Base-by-base conservation (phyloP, 495 filamentous ascomycete genomes). In the Aspergillus taichungensis region DNA sequence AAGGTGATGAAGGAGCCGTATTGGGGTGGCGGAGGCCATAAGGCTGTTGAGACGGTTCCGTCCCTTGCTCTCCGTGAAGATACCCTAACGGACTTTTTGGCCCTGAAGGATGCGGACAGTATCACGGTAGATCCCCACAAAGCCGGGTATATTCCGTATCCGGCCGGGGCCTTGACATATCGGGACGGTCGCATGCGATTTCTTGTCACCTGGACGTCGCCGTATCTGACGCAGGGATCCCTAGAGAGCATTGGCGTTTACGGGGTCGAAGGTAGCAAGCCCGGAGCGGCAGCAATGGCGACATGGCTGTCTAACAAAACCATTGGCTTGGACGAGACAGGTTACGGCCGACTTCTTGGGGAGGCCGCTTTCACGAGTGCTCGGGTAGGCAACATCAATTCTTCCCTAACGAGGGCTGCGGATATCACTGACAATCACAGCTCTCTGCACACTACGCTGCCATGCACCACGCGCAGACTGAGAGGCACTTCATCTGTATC, bases 51-150 rank as follows among this genome's bases (percentile, higher is more conserved):
- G 32, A 10, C 9, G 13, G 68, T 67, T 1, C 61, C 63, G 8
- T 51, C 57, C 13, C 34, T 62, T 24, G 41, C 42, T 12, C 48
- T 73, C 12, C 44, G 54, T 42, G 37, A 53, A 6, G 44, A 65
- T n/a, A 71, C 68, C 7, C 47, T 58, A 42, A 54, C 63, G 33
- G 57, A 72, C 13, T 54, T 74, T 3, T 52, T 51, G 11, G 55
- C 52, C 3, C 41, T 70, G 39, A 49, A 57, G 12, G 40, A 54
- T 33, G 63, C 60, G 11, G 67, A 73, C 45, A 67, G 62, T 6
- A 62, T 74, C 36, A 74, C 72, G 0, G 62, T 73, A 13, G 71
- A 76, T 42, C 69, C 71, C 4, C 72, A 75, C 46, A 75, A 74
- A 49, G 46, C 63, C 24, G 69, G 66, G 11, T 74, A 74, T 47